Evolutionary conservation across 495 filamentous ascomycete genomes (phyloP), one percentile per base, ranked within the genome.

Genomic region (Hypoxylon subgilvum): DNA sequence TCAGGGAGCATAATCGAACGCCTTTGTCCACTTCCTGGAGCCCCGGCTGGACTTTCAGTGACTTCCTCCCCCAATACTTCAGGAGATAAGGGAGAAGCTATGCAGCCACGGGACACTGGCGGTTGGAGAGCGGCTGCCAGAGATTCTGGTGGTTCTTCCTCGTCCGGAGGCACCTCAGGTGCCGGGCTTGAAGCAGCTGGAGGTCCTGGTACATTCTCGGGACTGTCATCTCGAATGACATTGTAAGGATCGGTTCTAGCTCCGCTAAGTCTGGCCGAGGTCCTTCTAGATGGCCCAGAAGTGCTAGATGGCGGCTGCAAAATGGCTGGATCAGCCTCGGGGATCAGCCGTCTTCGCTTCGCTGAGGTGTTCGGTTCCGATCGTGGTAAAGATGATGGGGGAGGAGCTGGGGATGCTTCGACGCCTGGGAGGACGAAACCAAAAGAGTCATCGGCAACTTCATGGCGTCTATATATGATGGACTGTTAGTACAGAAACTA

Each of bases 391-490:
- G 66, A 52, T n/a, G 42, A 13, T 6, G 68, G 25, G 10, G 67
- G 60, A 18, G 62, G 57, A 19, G 64, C 53, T 4, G 71, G 32
- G 36, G 45, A 34, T 17, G 43, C 34, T 60, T 70, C 70, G 25
- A 55, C 65, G 22, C 63, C 66, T 4, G 76, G 75, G 18, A 79
- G 63, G 22, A 74, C 60, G 48, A 78, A 76, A 5, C 68, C 73
- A 47, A 80, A 80, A 1, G 75, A 75, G 10, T 72, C 66, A 32
- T 80, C 76, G 28, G 68, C 76, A 22, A 80, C 74, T 52, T 77
- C 71, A 55, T 78, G 72, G 36, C 74, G 73, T 67, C 72, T 77
- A 50, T 54, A 47, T 53, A 48, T 14, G 0, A n/a, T 14, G 34
- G 6, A 12, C 1, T 22, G 32, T 66, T 56, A 64, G 51, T n/a